phyloP scores from a whole-genome alignment of 192 early-diverging fungal genomes.

The Gonapodya sp. region DNA sequence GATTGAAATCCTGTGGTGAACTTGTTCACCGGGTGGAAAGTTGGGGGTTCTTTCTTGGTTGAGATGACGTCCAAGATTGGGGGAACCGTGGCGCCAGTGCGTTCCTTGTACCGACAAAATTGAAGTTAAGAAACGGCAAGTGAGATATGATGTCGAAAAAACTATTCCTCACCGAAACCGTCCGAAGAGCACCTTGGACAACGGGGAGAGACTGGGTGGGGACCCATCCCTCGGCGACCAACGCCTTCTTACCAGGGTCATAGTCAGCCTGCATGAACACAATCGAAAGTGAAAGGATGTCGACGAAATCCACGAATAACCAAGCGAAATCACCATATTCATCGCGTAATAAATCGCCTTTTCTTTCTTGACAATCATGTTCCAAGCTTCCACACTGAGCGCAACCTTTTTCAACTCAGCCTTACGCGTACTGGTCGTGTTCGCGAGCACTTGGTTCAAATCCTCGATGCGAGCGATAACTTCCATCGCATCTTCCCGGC shows the following conservation, averaged over 20 bases:
- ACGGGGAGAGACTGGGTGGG: slow-evolving; percentile 73
- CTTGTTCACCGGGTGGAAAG: slow-evolving; percentile 91
- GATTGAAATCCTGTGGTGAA: slow-evolving; percentile 93
- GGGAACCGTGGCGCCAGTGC: slow-evolving; percentile 79
- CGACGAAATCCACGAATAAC: neutral
- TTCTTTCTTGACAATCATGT: slow-evolving; percentile 86
- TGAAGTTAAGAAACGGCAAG: neutral
- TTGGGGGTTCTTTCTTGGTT: slow-evolving; percentile 85
- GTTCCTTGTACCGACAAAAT: slow-evolving; percentile 34
- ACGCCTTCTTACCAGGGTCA: slow-evolving; percentile 80
- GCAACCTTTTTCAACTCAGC: slow-evolving; percentile 77
- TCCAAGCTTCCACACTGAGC: slow-evolving; percentile 80
- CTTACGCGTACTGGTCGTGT: slow-evolving; percentile 71
- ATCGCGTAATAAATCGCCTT: slow-evolving; percentile 95
- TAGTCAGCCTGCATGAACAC: slow-evolving; percentile 56
- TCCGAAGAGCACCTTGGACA: slow-evolving; percentile 72
- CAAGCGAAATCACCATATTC: slow-evolving; percentile 60
- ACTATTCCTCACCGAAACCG: slow-evolving; percentile 53
- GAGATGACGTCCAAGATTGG: slow-evolving; percentile 77
- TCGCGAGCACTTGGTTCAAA: slow-evolving; percentile 72
- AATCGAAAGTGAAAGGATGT: too few relatives aligned
- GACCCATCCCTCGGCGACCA: slow-evolving; percentile 99
- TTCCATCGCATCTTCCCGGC: slow-evolving; percentile 70
- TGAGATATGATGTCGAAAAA: slow-evolving; percentile 13
- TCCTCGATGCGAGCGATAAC: slow-evolving; percentile 83